A percentile compares a stretch with the other conserved stretches of the same genome.
Evolutionary conservation across 495 filamentous ascomycete genomes (phyloP).

Genomic region (Staphylotrichum tortipilum): DNA sequence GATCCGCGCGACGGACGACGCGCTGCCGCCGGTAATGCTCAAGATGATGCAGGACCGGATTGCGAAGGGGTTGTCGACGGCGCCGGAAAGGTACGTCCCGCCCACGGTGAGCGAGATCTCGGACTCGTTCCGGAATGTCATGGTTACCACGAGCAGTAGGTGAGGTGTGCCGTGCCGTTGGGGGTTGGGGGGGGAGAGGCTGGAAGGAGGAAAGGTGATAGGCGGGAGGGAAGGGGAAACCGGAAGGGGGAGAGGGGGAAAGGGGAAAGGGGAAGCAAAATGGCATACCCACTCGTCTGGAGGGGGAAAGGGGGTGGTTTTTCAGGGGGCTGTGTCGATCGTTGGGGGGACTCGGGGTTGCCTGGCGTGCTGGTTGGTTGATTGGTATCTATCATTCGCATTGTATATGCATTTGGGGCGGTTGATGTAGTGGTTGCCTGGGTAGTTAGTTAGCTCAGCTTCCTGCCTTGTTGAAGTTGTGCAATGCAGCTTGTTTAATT

Average conservation of each 20-base stretch:
- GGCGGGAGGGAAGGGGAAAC: too few species aligned
- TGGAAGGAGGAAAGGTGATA: not conserved
- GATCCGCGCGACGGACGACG: slow-evolving; percentile 87
- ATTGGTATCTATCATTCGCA: too few species aligned
- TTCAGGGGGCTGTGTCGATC: too few species aligned
- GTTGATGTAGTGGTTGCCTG: too few species aligned
- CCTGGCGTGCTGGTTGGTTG: too few species aligned
- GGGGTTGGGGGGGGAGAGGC: not conserved
- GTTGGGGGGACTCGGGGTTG: too few species aligned
- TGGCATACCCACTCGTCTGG: not conserved
- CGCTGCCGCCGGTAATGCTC: slow-evolving; percentile 67
- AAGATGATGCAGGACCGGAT: slow-evolving; percentile 82
- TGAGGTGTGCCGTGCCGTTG: slow-evolving; percentile 8
- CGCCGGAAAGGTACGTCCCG: slow-evolving; percentile 21
- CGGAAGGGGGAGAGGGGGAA: too few species aligned
- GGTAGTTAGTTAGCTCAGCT: too few species aligned
- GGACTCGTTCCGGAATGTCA: slow-evolving; percentile 40
- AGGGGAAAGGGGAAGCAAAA: not conserved
- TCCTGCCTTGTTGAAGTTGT: too few species aligned
- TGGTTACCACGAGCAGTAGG: slow-evolving; percentile 30
- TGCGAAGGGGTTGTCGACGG: slow-evolving; percentile 40
- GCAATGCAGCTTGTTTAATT: too few species aligned
- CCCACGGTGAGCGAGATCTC: slow-evolving; percentile 38
- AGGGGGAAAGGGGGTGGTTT: not conserved
- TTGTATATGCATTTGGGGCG: too few species aligned